phyloP scores from a whole-genome alignment of 208 protist genomes.

The Crithidia expoeki region DNA sequence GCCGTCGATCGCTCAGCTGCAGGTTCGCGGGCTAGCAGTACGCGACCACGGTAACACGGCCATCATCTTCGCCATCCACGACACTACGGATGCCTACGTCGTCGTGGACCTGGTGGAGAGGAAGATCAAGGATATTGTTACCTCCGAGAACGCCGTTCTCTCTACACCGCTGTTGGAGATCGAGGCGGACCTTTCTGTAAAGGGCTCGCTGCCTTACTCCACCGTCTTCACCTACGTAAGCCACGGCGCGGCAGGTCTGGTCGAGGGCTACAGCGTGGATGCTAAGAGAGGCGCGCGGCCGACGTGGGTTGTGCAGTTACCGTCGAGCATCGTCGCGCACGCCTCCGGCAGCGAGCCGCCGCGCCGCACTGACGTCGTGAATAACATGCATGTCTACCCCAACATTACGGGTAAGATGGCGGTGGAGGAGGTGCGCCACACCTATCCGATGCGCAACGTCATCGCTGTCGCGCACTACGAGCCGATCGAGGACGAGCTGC shows the following conservation, averaged over 20 bases:
- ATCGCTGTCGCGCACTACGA: constrained; percentile 84
- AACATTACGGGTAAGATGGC: constrained; percentile 62
- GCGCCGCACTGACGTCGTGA: constrained; percentile 59
- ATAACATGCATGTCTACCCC: constrained; percentile 78
- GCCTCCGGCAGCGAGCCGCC: constrained; percentile 57
- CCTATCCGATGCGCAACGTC: constrained; percentile 84
- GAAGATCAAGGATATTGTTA: constrained; percentile 6
- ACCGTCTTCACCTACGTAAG: constrained; percentile 51
- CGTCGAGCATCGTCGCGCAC: constrained; percentile 71
- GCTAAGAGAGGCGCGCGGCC: constrained; percentile 32
- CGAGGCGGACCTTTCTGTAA: constrained; percentile 41
- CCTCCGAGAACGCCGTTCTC: constrained; percentile 20
- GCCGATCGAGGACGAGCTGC: constrained; percentile 55
- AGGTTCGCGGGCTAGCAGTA: constrained; percentile 38
- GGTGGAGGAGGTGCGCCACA: constrained; percentile 81
- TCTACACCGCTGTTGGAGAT: constrained; percentile 40
- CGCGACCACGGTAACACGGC: constrained; percentile 30
- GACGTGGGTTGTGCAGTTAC: constrained; percentile 67
- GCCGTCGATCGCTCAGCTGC: constrained; percentile 49
- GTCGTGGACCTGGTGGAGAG: constrained; percentile 27
- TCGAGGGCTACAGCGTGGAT: constrained; percentile 64
- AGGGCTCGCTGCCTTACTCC: constrained; percentile 26
- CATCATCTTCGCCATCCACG: constrained; percentile 22
- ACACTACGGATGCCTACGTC: constrained; percentile 21
- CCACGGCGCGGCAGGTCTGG: constrained; percentile 35